These are phyloP conservation scores for Zygnema circumcarinatum DNA, from an alignment of 139 green algal species.

Conservation along the genomic window DNA sequence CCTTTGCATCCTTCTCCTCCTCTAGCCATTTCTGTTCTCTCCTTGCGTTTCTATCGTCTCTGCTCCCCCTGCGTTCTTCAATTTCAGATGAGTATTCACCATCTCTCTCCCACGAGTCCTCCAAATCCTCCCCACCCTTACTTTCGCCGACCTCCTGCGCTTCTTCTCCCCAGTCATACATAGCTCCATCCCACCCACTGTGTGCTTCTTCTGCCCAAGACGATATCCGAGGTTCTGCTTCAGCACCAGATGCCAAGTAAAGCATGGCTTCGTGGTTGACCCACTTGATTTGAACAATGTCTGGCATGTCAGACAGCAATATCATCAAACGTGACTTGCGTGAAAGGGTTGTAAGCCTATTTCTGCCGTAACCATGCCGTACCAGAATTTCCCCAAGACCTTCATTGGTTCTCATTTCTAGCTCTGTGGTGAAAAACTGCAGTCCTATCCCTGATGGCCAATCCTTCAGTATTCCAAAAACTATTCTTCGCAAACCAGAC, in stretches of 20 bases:
- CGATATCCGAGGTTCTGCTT: not conserved
- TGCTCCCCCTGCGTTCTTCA: not conserved
- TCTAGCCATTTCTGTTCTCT: too few species aligned
- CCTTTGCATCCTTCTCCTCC: too few species aligned
- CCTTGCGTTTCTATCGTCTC: too few species aligned
- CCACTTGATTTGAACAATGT: slow-evolving; percentile 15
- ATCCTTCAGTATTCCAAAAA: slow-evolving; percentile 21
- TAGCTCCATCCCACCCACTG: not conserved
- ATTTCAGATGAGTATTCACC: not conserved
- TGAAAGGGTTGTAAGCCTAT: slow-evolving; percentile 10
- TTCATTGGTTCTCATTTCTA: not conserved
- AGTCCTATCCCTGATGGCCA: not conserved
- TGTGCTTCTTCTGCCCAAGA: not conserved
- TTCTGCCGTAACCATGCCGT: slow-evolving; percentile 18
- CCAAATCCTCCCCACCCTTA: not conserved
- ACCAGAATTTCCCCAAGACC: slow-evolving; percentile 10
- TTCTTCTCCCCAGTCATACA: not conserved
- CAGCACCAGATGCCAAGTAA: slow-evolving; percentile 13
- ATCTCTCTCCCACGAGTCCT: not conserved
- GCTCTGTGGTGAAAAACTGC: not conserved
- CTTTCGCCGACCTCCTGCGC: not conserved
- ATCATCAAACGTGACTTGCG: slow-evolving; percentile 11
- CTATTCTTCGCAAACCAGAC: slow-evolving; percentile 4
- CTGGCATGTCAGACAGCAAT: slow-evolving; percentile 33
- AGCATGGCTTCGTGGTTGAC: not conserved